phyloP scores from a whole-genome alignment of 139 green algal species.

The Yamagishiella unicocca region DNA sequence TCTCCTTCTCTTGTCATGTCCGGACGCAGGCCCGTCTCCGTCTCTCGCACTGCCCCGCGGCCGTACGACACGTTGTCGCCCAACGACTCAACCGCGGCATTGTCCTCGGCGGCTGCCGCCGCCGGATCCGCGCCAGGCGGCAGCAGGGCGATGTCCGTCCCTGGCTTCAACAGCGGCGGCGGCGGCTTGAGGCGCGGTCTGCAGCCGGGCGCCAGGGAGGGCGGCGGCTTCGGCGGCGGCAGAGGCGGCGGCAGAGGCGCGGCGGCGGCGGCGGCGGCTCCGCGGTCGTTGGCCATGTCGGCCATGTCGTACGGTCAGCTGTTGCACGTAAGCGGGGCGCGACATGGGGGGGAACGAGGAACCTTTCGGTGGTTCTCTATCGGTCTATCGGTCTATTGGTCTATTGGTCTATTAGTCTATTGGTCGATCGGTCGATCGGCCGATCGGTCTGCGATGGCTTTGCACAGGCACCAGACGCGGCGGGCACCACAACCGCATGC shows the following conservation, averaged over 20 bases:
- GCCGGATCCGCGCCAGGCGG: not conserved
- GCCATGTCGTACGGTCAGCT: conserved; percentile 8
- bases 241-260: not conserved
- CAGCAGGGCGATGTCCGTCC: not conserved
- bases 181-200: not conserved
- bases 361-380: no score
- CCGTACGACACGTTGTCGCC: not conserved
- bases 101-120: not conserved
- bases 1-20: no score
- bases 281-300: not conserved
- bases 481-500: no score
- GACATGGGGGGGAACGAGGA: no score
- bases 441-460: no score
- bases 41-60: not conserved
- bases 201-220: not conserved
- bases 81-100: not conserved
- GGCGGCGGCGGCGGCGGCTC: not conserved
- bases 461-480: no score
- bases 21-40: conserved; percentile 5
- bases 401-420: no score
- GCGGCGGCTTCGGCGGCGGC: not conserved
- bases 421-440: no score
- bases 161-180: not conserved
- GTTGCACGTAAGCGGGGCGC: not conserved
- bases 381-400: no score